Percentiles rank a stretch among this genome's conserved stretches.
Evolutionary conservation across 2,329 filamentous ascomycete species (phyloP).

Genomic region (Xylogone sp.): DNA sequence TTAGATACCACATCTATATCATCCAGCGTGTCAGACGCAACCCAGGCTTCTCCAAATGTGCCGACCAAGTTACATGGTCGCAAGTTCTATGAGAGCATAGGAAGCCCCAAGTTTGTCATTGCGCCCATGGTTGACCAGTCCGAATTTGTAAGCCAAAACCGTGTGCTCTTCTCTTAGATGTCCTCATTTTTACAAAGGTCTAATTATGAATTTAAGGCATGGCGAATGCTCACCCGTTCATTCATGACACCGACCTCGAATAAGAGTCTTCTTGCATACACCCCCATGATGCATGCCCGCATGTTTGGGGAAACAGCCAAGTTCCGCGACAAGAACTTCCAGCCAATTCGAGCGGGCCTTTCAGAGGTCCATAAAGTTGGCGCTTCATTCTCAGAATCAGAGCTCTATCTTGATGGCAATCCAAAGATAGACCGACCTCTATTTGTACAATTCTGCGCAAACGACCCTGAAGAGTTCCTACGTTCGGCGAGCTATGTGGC

Average conservation of each 20-base stretch:
- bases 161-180: neutral
- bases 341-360: constrained; percentile 46
- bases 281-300: constrained; percentile 93
- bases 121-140: constrained; percentile 99
- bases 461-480: constrained; percentile 76
- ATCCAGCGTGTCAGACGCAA: constrained; percentile 1
- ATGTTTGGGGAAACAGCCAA: constrained; percentile 74
- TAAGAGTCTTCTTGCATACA: constrained; percentile 75
- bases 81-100: constrained; percentile 92
- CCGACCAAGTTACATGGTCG: constrained; percentile 69
- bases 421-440: constrained; percentile 79
- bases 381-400: constrained; percentile 28
- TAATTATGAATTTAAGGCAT: too few relatives aligned
- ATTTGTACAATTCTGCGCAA: constrained; percentile 95
- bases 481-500: constrained; percentile 73
- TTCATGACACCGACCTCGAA: constrained; percentile 70
- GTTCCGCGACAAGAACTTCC: constrained; percentile 79
- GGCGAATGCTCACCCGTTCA: constrained; percentile 93
- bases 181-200: too few relatives aligned
- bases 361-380: constrained; percentile 19
- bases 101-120: constrained; percentile 83
- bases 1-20: neutral
- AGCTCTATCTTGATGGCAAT: constrained; percentile 78
- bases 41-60: too few relatives aligned
- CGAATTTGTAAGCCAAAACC: constrained; percentile 71